Evolutionary conservation across 306 rosid genomes (phyloP).

Genomic region (Vigna hirtella): DNA sequence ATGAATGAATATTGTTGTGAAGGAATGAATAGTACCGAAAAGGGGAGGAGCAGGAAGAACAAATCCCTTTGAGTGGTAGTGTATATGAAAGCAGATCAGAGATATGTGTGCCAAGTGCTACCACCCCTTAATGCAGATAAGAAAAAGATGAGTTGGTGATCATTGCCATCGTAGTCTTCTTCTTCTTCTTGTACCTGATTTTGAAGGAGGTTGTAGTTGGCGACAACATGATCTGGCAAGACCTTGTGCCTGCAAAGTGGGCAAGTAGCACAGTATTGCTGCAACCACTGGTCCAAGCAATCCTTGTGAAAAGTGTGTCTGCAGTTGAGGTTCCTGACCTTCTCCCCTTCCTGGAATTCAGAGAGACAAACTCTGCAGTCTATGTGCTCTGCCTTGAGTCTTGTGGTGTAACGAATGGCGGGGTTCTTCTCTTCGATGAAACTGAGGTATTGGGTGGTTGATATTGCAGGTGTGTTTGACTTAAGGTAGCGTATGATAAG

Average conservation of each 20-base stretch:
- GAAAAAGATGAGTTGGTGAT: conserved; percentile 64
- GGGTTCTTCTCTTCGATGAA: conserved; percentile 80
- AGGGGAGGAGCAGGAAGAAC: neutral
- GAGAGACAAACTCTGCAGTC: conserved; percentile 86
- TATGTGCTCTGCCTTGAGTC: conserved; percentile 9
- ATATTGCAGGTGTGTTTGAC: conserved; percentile 54
- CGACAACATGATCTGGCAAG: conserved; percentile 73
- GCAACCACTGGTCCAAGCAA: conserved; percentile 87
- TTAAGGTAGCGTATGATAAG: conserved; percentile 50
- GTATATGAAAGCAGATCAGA: conserved; percentile 33
- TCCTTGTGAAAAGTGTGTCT: conserved; percentile 82
- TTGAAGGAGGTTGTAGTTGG: conserved; percentile 57
- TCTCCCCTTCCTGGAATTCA: conserved; percentile 80
- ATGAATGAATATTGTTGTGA: neutral
- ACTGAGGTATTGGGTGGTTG: conserved; percentile 69
- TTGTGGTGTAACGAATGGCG: conserved; percentile 48
- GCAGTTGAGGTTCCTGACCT: conserved; percentile 70
- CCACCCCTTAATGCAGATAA: conserved; percentile 68
- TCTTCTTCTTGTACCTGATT: conserved; percentile 67
- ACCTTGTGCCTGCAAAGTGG: conserved; percentile 87
- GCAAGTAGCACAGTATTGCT: conserved; percentile 75
- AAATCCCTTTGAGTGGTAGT: too few species aligned
- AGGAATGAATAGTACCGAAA: conserved; percentile 5
- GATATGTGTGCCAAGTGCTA: conserved; percentile 57
- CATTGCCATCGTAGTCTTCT: conserved; percentile 55